Percentiles rank a stretch among this genome's conserved stretches.
These are phyloP conservation scores for Panicum virgatum DNA, from an alignment of 202 grass and related monocot genomes.

Conservation along the genomic window DNA sequence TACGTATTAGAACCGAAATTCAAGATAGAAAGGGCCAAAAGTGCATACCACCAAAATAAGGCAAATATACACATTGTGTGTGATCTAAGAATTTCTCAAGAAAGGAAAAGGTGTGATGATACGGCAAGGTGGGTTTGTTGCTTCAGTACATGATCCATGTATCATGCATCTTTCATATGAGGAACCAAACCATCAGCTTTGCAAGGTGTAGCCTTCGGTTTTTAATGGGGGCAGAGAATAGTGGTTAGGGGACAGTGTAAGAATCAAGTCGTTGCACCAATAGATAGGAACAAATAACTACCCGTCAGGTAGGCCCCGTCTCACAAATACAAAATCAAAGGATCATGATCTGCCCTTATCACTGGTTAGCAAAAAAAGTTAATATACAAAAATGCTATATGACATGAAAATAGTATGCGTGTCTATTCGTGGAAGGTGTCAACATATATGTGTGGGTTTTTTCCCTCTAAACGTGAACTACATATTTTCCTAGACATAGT, in stretches of 20 bases:
- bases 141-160: not conserved
- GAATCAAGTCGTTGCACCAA: constrained; percentile 27
- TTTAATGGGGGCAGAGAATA: constrained; percentile 13
- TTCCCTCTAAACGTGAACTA: not conserved
- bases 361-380: not conserved
- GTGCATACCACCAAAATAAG: constrained; percentile 3
- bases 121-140: not conserved
- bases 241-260: constrained; percentile 32
- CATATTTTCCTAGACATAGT: not conserved
- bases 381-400: not conserved
- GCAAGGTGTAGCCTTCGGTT: not conserved
- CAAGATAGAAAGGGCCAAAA: constrained; percentile 1
- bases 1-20: constrained; percentile 27
- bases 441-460: not conserved
- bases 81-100: constrained; percentile 29
- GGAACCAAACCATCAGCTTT: not conserved
- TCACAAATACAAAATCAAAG: not conserved
- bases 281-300: constrained; percentile 18
- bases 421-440: not conserved
- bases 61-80: constrained; percentile 18
- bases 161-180: not conserved
- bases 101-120: constrained; percentile 10
- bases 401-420: not conserved
- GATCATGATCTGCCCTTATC: not conserved
- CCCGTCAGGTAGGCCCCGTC: not conserved